Conservation (phyloP, 352 stramenopile genomes). For the Phytophthora fragariaefolia region DNA sequence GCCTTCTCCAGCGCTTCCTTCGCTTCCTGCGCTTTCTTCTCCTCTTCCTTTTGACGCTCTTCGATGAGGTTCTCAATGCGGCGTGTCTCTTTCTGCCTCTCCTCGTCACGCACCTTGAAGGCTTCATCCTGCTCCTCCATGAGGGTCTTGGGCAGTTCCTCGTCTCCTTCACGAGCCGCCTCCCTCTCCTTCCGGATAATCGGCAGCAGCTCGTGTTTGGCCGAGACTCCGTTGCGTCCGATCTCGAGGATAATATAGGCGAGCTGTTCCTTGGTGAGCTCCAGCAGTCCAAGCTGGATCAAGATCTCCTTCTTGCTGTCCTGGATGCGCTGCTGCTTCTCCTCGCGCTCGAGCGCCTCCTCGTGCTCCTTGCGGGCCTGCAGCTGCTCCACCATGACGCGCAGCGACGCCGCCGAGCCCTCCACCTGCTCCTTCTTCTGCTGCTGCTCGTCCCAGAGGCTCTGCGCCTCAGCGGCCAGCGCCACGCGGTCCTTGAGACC, state of each 20-base stretch:
- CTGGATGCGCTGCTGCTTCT: conserved; percentile 53
- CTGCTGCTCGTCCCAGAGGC: conserved; percentile 45
- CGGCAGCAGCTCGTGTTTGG: conserved; percentile 62
- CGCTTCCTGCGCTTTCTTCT: conserved; percentile 36
- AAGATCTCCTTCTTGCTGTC: conserved; percentile 54
- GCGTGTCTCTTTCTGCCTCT: conserved; percentile 53
- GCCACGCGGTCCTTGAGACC: conserved; percentile 56
- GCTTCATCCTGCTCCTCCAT: conserved; percentile 63
- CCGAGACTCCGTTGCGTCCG: conserved; percentile 40
- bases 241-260: conserved; percentile 69
- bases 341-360: conserved; percentile 53
- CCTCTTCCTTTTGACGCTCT: conserved; percentile 42
- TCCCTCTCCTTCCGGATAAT: conserved; percentile 63
- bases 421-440: conserved; percentile 40
- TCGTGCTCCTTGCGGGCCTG: conserved; percentile 46
- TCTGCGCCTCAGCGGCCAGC: conserved; percentile 41
- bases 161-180: conserved; percentile 22
- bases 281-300: conserved; percentile 61
- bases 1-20: conserved; percentile 40
- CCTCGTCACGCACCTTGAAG: conserved; percentile 59
- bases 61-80: conserved; percentile 65
- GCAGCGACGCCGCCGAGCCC: conserved; percentile 33
- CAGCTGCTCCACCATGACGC: conserved; percentile 50
- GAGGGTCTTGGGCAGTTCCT: conserved; percentile 41
- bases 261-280: conserved; percentile 68